Evolutionary conservation across 2,329 filamentous ascomycete species (phyloP).

Genomic region (Ophiostoma perfectum): DNA sequence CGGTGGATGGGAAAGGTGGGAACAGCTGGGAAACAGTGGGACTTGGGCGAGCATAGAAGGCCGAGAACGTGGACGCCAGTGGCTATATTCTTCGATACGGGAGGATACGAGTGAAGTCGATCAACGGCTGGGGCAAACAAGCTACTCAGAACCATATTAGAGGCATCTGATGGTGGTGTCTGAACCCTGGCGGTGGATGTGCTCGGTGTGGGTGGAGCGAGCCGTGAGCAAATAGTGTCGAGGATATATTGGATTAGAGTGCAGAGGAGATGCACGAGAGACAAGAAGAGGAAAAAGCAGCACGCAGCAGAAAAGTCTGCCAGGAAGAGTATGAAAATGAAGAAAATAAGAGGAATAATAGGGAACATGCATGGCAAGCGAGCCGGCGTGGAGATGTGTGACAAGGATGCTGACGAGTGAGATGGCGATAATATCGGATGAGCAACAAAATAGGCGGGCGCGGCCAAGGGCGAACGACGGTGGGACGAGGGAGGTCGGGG

Average conservation of each 20-base stretch:
- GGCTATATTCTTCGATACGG: not conserved
- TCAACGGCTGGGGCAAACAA: not conserved
- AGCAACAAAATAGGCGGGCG: slow-evolving; percentile 6
- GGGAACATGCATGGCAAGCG: not conserved
- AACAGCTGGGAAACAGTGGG: not conserved
- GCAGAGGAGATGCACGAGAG: not conserved
- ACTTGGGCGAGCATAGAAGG: not conserved
- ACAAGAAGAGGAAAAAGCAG: not conserved
- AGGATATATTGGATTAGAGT: not conserved
- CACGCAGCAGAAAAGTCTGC: not conserved
- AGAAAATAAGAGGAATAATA: not conserved
- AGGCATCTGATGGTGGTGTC: too few relatives aligned
- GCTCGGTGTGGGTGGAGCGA: slow-evolving; percentile 8
- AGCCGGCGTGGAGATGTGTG: not conserved
- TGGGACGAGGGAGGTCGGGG: slow-evolving; percentile 4
- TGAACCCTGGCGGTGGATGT: not conserved
- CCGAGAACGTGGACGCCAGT: not conserved
- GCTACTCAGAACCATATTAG: too few relatives aligned
- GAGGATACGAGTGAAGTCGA: not conserved
- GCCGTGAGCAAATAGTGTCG: not conserved
- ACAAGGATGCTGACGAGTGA: slow-evolving; percentile 8
- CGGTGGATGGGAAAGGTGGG: slow-evolving; percentile 4
- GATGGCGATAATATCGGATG: slow-evolving; percentile 9
- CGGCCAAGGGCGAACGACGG: not conserved
- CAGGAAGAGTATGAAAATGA: not conserved